Evolutionary conservation across 768 basidiomycete species (phyloP), one percentile per base, ranked within the genome.

Genomic region (Rubroboletus pulcherrimus): DNA sequence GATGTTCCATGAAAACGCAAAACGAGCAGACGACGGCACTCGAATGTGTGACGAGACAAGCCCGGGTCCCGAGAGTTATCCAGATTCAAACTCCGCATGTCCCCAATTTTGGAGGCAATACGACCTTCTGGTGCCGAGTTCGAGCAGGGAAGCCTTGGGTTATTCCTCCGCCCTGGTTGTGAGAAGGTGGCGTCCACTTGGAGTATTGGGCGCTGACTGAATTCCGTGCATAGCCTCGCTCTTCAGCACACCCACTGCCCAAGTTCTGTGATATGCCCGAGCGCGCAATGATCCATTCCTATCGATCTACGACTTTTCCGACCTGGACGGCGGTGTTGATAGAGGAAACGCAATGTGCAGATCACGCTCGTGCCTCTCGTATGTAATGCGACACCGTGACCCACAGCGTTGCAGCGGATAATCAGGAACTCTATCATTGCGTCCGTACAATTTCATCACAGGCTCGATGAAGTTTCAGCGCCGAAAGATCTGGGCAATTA

Each of bases 381-480:
- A 10, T 14, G 29, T 10, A 21, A 35, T 15, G 49, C 24, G 11
- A 12, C n/a, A 19, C 19, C 29, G 21, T 45, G 14, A 12, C 14
- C 30, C 45, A 60, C 59, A 49, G 53, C 59, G 19, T 50, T 11
- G 33, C 17, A 10, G 21, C 12, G n/a, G 37, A 29, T 24, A 31
- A 17, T 39, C n/a, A 26, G 17, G 55, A 56, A 42, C 46, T 5
- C n/a, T 39, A 9, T 34, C 44, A 55, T 9, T 19, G 37, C 30
- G 30, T 33, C 35, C 5, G 3, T 17, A n/a, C 30, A 29, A n/a
- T 45, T 49, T 15, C 44, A 14, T 42, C 31, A n/a, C 51, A 26
- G 41, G 56, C 11, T 17, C 34, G 53, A 42, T 55, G 35, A 29
- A 10, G 7, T 21, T 43, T 53, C 24, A 19, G n/a, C 44, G 40